Percentiles rank a stretch among this genome's conserved stretches.
phyloP scores from a whole-genome alignment of 176 grass and related monocot species.

The Cenchrus fungigraminus region DNA sequence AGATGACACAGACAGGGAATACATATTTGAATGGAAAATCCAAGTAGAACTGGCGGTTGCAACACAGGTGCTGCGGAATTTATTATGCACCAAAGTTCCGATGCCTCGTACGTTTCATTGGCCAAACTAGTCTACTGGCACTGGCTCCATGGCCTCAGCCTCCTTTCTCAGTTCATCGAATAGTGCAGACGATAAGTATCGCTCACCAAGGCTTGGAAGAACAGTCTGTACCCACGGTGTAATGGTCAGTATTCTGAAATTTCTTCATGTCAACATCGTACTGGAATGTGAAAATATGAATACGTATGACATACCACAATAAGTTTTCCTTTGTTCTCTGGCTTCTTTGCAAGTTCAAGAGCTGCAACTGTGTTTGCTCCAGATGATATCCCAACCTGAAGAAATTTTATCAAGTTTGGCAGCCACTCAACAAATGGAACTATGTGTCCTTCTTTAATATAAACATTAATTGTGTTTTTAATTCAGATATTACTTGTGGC shows the following conservation, averaged over 20 bases:
- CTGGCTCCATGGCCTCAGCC: slow-evolving; percentile 84
- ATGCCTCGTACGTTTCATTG: background rate
- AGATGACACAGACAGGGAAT: too few relatives aligned
- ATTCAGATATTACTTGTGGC: too few relatives aligned
- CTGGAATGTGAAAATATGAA: background rate
- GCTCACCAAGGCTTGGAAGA: slow-evolving; percentile 80
- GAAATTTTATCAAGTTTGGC: slow-evolving; percentile 7
- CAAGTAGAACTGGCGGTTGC: background rate
- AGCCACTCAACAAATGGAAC: background rate
- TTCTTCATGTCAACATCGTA: background rate
- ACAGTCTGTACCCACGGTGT: slow-evolving; percentile 60
- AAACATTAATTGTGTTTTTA: background rate
- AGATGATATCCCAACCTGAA: slow-evolving; percentile 93
- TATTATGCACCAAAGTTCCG: slow-evolving; percentile 18
- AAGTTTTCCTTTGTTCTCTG: slow-evolving; percentile 95
- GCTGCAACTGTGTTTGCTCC: slow-evolving; percentile 93
- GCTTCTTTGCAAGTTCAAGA: slow-evolving; percentile 72
- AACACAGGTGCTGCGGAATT: background rate
- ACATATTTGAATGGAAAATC: background rate
- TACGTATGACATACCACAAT: slow-evolving; percentile 71
- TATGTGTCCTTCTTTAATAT: background rate
- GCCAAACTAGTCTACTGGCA: slow-evolving; percentile 60
- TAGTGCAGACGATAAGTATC: slow-evolving; percentile 74
- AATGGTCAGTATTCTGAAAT: slow-evolving; percentile 14
- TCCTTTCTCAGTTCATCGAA: slow-evolving; percentile 83